Evolutionary conservation across 306 rosid species (phyloP), one percentile per base, ranked within the genome.

Genomic region (Castanea sativa): DNA sequence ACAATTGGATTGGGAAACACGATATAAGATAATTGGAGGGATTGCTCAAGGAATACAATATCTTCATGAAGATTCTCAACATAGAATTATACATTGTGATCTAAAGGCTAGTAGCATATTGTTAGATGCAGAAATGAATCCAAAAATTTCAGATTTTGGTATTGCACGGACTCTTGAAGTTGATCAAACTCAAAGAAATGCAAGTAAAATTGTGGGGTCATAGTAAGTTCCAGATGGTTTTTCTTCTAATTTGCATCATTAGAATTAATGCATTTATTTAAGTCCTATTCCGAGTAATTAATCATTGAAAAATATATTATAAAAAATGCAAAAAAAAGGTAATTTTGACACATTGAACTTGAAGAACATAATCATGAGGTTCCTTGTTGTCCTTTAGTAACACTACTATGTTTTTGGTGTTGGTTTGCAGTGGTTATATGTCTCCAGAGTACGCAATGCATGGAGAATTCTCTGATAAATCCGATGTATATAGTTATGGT

Each of bases 111-210:
- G 81, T 3, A 85, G 79, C 2, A 25, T 85, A n/a, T 74, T 85
- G 58, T 43, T 85, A 38, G 88, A 85, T 56, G 55, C 2, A 1
- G 57, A 81, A 5, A 70, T 82, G 81, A 82, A 75, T 12, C 73
- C 88, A 1, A 85, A 85, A 74, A 69, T 85, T 55, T 56, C 83
- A 0, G 86, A 82, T 35, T 85, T 85, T 29, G 84, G 76, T 5
- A 81, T 69, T 64, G 73, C 76, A 32, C 59, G 80, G 49, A 57
- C 70, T 6, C 32, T 81, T 55, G 18, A 21, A 45, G 56, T 32
- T n/a, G 65, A 81, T 59, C 80, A 81, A 69, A 81, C 71, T 56
- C 84, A 69, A 45, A 80, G 16, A 43, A 49, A 32, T 7, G 76
- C 76, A 12, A 41, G 32, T 20, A 55, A 38, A 19, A 51, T 69